Percentiles rank a stretch among this genome's conserved stretches.
phyloP scores from a whole-genome alignment of 1,284 basidiomycete genomes.

The Inonotus obliquus region DNA sequence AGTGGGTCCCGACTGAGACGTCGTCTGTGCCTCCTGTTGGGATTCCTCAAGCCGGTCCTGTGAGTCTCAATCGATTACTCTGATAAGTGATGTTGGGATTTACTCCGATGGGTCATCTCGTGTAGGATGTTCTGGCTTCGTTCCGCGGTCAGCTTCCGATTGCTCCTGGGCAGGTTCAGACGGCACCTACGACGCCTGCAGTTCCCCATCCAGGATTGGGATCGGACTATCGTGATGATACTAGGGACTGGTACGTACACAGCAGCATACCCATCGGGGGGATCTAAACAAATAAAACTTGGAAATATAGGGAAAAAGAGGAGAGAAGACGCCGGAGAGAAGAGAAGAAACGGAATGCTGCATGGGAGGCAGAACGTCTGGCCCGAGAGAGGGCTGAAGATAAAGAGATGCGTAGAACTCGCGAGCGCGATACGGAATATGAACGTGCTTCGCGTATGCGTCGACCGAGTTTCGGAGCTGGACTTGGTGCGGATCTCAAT shows the following conservation, averaged over 20 bases:
- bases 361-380: conserved; percentile 36
- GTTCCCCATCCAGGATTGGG: neutral
- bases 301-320: conserved; percentile 22
- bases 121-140: conserved; percentile 18
- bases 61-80: neutral
- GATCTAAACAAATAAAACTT: neutral
- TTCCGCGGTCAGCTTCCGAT: conserved; percentile 19
- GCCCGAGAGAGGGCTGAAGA: conserved; percentile 44
- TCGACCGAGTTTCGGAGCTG: conserved; percentile 19
- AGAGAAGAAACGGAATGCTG: conserved; percentile 49
- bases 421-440: conserved; percentile 26
- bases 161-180: neutral
- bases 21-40: conserved; percentile 13
- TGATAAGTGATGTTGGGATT: neutral
- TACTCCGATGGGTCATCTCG: neutral
- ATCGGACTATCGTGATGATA: conserved; percentile 7
- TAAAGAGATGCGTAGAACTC: conserved; percentile 43
- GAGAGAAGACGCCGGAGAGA: conserved; percentile 27
- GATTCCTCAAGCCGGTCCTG: conserved; percentile 15
- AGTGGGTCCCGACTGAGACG: conserved; percentile 70
- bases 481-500: conserved; percentile 7
- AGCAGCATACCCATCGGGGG: no score
- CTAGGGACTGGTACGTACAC: conserved; percentile 46
- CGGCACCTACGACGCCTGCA: neutral
- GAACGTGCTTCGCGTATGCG: conserved; percentile 25